These are phyloP conservation scores for Ettlia oleoabundans DNA, from an alignment of 139 green algal genomes.

Conservation along the genomic window DNA sequence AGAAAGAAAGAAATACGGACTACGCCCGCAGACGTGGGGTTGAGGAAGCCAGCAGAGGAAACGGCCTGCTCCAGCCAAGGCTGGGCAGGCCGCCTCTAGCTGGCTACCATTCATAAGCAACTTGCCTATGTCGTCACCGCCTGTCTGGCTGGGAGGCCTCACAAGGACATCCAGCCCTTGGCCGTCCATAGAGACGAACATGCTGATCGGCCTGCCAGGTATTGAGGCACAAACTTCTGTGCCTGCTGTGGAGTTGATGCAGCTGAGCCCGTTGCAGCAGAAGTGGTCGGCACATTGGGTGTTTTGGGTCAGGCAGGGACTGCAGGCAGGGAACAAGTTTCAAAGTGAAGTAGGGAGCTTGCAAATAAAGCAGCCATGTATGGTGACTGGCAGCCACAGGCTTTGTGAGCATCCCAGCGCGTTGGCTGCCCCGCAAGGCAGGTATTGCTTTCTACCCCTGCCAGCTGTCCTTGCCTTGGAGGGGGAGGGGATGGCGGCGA, in stretches of 20 bases:
- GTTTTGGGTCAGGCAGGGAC: not conserved
- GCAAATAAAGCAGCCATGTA: not conserved
- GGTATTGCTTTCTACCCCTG: too few species aligned
- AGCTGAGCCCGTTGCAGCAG: not conserved
- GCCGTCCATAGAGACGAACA: not conserved
- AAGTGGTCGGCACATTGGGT: not conserved
- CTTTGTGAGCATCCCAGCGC: too few species aligned
- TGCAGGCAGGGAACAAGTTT: not conserved
- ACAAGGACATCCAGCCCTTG: not conserved
- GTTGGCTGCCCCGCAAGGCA: too few species aligned
- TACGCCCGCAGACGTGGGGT: too few species aligned
- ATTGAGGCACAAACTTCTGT: not conserved
- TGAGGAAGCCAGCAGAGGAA: too few species aligned
- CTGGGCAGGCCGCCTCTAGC: too few species aligned
- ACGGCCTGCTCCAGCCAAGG: too few species aligned
- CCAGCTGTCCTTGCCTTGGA: too few species aligned
- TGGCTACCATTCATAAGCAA: not conserved
- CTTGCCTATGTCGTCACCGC: not conserved
- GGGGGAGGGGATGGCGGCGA: too few species aligned
- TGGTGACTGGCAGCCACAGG: too few species aligned
- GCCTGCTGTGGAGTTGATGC: not conserved
- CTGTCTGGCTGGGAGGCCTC: not conserved
- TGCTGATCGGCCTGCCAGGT: not conserved
- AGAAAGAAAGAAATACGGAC: too few species aligned
- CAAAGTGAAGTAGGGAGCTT: not conserved